Percentiles rank a stretch among this genome's conserved stretches.
Conservation (phyloP, 2,329 filamentous ascomycete genomes). For the Ophiocordyceps camponoti-leonardi region DNA sequence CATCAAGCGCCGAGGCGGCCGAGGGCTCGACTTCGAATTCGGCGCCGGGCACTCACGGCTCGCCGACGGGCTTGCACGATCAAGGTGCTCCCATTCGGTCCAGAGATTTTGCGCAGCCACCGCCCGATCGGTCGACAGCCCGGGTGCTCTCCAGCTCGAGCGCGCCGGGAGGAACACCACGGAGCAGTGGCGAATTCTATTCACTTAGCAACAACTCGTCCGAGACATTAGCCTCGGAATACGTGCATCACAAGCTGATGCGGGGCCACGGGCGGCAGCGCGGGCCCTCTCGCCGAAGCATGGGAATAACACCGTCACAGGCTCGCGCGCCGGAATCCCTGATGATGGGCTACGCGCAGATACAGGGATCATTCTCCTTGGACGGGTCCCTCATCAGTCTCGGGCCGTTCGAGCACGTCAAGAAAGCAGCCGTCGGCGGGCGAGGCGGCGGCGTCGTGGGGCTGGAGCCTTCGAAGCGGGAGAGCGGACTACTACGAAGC, state of each 20-base stretch:
- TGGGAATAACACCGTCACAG: conserved; percentile 24
- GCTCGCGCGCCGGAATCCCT: conserved; percentile 52
- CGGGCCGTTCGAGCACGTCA: conserved; percentile 84
- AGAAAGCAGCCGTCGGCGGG: conserved; percentile 79
- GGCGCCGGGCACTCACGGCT: conserved; percentile 23
- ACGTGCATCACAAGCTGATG: conserved; percentile 36
- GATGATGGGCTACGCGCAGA: conserved; percentile 96
- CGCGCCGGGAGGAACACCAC: conserved; percentile 54
- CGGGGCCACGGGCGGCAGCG: conserved; percentile 20
- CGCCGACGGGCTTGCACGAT: conserved; percentile 17
- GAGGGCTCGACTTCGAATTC: conserved; percentile 11
- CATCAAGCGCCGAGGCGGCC: conserved; percentile 18
- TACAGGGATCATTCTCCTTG: conserved; percentile 79
- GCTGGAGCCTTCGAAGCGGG: conserved; percentile 53
- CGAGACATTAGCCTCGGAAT: conserved; percentile 85
- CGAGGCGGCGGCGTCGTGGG: conserved; percentile 79
- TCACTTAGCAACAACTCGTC: conserved; percentile 88
- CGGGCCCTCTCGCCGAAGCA: conserved; percentile 27
- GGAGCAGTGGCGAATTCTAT: conserved; percentile 91
- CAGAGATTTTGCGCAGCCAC: conserved; percentile 28
- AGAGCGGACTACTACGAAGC: conserved; percentile 64
- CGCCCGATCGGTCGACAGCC: conserved; percentile 40
- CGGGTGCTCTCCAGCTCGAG: conserved; percentile 65
- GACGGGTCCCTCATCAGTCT: conserved; percentile 86
- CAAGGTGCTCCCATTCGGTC: conserved; percentile 19